Conservation (phyloP, 257 asterid genomes). For the Schizonepeta tenuifolia region DNA sequence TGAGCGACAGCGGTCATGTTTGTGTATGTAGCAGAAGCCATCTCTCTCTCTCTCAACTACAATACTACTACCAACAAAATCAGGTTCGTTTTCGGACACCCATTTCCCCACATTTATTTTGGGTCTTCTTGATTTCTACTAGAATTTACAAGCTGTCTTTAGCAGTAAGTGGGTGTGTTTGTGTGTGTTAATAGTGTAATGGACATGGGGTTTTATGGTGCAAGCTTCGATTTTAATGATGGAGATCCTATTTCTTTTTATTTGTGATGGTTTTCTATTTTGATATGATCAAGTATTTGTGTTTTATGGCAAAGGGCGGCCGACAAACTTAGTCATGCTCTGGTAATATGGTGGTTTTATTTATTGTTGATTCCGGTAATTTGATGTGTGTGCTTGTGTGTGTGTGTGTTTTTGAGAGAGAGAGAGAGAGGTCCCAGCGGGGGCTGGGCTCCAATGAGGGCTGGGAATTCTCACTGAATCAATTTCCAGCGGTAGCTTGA, state of each 20-base stretch:
- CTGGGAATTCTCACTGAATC: too few relatives aligned
- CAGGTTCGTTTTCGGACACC: background rate
- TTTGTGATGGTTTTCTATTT: constrained; percentile 16
- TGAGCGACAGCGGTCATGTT: too few relatives aligned
- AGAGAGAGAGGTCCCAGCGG: too few relatives aligned
- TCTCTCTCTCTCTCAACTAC: too few relatives aligned
- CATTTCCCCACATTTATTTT: background rate
- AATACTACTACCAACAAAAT: too few relatives aligned
- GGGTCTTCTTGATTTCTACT: constrained; percentile 10
- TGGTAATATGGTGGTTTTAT: constrained; percentile 37
- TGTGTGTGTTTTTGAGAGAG: too few relatives aligned
- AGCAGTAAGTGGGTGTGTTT: constrained; percentile 4
- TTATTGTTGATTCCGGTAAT: background rate
- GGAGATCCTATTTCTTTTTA: constrained; percentile 21
- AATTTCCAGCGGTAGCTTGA: too few relatives aligned
- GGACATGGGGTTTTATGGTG: constrained; percentile 14
- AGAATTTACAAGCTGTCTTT: background rate
- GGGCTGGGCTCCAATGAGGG: too few relatives aligned
- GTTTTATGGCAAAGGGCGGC: constrained; percentile 43
- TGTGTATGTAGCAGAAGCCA: too few relatives aligned
- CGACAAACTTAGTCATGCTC: constrained; percentile 46
- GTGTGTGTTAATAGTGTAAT: background rate
- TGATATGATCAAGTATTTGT: constrained; percentile 33
- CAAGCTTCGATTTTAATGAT: constrained; percentile 38
- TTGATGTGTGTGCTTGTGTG: background rate